A percentile compares a stretch with the other conserved stretches of the same genome.
Evolutionary conservation across 164 flowering plant genomes (phyloP).

Genomic region (Taxillus chinensis): DNA sequence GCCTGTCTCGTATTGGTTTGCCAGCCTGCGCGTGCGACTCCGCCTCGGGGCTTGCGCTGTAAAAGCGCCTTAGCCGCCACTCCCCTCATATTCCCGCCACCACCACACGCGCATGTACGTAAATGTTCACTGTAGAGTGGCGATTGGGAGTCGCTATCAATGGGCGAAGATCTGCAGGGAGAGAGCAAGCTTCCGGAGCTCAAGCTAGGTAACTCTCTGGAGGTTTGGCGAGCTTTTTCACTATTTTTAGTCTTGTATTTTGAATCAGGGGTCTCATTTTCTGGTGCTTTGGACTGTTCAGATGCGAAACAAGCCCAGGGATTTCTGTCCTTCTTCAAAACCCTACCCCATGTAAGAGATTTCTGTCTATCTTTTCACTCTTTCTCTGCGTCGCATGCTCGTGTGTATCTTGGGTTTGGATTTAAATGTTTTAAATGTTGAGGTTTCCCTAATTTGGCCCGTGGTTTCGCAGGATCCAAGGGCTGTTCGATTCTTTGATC

Average conservation of each 20-base stretch:
- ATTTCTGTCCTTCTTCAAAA: constrained; percentile 85
- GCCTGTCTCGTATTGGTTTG: too few species aligned
- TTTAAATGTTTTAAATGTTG: not conserved
- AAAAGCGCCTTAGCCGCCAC: too few species aligned
- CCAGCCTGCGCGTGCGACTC: too few species aligned
- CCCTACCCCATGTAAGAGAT: constrained; percentile 58
- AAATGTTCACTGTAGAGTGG: too few species aligned
- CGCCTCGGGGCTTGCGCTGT: too few species aligned
- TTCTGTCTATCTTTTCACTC: not conserved
- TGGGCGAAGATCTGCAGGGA: constrained; percentile 48
- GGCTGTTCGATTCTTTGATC: constrained; percentile 88
- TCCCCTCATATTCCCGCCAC: too few species aligned
- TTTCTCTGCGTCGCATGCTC: not conserved
- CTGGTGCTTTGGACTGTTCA: constrained; percentile 10
- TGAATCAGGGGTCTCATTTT: not conserved
- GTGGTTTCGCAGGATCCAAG: constrained; percentile 51
- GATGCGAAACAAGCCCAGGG: constrained; percentile 98
- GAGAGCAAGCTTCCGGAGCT: constrained; percentile 85
- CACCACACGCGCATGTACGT: too few species aligned
- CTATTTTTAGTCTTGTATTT: not conserved
- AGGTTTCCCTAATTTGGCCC: not conserved
- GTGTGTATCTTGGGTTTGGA: not conserved
- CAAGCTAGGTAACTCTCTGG: constrained; percentile 53
- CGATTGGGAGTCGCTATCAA: constrained; percentile 8
- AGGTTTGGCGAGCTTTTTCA: not conserved